Percentiles rank a stretch among this genome's conserved stretches.
phyloP scores from a whole-genome alignment of 139 green algal species.

The Mychonastes homosphaera region DNA sequence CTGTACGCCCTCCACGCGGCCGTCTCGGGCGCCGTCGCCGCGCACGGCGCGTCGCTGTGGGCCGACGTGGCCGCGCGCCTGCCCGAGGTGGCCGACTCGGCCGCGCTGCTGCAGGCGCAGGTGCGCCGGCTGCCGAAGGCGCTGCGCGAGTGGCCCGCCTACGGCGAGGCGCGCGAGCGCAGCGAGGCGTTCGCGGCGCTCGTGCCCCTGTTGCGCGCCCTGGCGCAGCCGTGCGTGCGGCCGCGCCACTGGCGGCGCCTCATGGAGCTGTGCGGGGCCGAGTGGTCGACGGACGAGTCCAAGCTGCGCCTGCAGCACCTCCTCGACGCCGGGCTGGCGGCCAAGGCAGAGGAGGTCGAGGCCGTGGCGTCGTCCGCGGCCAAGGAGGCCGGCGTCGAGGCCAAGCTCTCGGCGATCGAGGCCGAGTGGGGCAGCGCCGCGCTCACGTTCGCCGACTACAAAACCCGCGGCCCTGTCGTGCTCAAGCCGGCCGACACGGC shows the following conservation, averaged over 20 bases:
- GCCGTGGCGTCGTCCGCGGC: constrained; percentile 67
- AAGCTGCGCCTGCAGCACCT: not conserved
- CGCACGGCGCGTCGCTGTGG: no score
- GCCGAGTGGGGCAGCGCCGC: constrained; percentile 58
- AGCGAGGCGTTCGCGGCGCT: constrained; percentile 88
- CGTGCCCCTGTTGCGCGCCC: constrained; percentile 76
- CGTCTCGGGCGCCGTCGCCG: no score
- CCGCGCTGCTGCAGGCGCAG: no score
- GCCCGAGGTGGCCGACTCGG: no score
- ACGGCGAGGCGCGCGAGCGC: constrained; percentile 49
- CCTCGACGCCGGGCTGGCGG: not conserved
- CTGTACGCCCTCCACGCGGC: constrained; percentile 82
- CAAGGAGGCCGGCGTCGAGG: constrained; percentile 88
- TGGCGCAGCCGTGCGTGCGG: constrained; percentile 60
- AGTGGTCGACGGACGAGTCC: no score
- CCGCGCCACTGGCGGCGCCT: constrained; percentile 78
- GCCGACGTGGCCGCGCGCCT: no score
- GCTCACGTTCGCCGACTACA: constrained; percentile 81
- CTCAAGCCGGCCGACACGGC: constrained; percentile 77
- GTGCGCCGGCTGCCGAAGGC: constrained; percentile 81
- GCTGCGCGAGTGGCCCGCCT: constrained; percentile 81
- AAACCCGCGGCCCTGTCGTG: constrained; percentile 74
- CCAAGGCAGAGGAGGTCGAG: constrained; percentile 66
- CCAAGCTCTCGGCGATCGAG: constrained; percentile 44
- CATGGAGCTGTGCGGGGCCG: no score